These are phyloP conservation scores for Salvia splendens DNA, from an alignment of 257 asterid genomes.

Conservation along the genomic window DNA sequence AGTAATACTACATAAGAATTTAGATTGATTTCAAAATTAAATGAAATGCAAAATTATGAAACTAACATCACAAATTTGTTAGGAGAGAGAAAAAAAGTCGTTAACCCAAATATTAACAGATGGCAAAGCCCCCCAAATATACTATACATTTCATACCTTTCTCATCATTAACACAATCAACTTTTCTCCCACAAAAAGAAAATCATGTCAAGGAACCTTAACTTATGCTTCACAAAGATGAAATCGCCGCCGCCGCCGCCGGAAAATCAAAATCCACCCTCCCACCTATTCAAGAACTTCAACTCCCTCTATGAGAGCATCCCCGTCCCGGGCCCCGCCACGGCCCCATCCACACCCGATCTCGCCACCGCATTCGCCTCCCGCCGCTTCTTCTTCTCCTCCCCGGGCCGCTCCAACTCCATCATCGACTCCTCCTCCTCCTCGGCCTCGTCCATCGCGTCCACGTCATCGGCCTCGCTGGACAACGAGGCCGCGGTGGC, in stretches of 20 bases:
- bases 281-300: slow-evolving; percentile 56
- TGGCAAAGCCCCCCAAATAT: no score
- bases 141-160: no score
- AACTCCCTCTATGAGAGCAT: slow-evolving; percentile 63
- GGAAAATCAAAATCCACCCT: slow-evolving; percentile 44
- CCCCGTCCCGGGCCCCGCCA: slow-evolving; percentile 30
- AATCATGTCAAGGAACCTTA: slow-evolving; percentile 33
- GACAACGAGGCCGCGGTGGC: slow-evolving; percentile 48
- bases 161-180: neutral
- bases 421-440: slow-evolving; percentile 62
- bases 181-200: neutral
- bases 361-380: slow-evolving; percentile 73
- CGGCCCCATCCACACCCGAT: slow-evolving; percentile 48
- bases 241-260: slow-evolving; percentile 38
- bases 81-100: no score
- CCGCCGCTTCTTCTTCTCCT: slow-evolving; percentile 86
- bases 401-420: slow-evolving; percentile 93
- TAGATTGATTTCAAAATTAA: no score
- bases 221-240: slow-evolving; percentile 64
- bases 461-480: slow-evolving; percentile 45
- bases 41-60: no score
- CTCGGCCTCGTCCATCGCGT: slow-evolving; percentile 45
- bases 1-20: no score
- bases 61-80: no score
- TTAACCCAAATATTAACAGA: no score